Evolutionary conservation across 257 asterid genomes (phyloP).

Genomic region (Solanum appendiculatum): DNA sequence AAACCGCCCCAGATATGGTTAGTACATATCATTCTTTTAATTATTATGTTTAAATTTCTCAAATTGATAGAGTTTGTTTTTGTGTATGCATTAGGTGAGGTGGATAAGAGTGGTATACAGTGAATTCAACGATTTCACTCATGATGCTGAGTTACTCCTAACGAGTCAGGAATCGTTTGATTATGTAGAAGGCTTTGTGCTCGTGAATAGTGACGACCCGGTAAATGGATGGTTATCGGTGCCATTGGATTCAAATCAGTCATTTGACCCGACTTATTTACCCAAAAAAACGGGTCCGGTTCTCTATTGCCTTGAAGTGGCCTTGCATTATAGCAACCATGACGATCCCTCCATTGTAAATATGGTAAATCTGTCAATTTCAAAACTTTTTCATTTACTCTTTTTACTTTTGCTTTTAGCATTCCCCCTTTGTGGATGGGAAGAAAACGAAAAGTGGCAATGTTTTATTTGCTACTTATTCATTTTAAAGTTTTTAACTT

Average conservation of each 20-base stretch:
- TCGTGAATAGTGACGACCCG: slow-evolving; percentile 66
- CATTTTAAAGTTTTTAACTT: background rate
- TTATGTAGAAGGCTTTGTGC: slow-evolving; percentile 79
- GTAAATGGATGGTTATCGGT: slow-evolving; percentile 82
- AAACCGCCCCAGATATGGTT: slow-evolving; percentile 84
- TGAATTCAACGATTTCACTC: slow-evolving; percentile 68
- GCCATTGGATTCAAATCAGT: slow-evolving; percentile 28
- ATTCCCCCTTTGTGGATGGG: background rate
- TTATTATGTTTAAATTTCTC: no score
- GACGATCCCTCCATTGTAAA: slow-evolving; percentile 39
- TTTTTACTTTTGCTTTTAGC: background rate
- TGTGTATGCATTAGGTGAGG: slow-evolving; percentile 44
- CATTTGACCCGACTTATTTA: slow-evolving; percentile 38
- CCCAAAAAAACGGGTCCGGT: slow-evolving; percentile 52
- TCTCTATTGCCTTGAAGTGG: slow-evolving; percentile 80
- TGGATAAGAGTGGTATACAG: slow-evolving; percentile 85
- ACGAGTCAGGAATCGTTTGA: slow-evolving; percentile 42
- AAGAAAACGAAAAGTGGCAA: background rate
- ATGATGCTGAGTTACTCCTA: slow-evolving; percentile 67
- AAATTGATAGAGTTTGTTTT: background rate
- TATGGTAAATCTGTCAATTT: slow-evolving; percentile 23
- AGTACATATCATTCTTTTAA: background rate
- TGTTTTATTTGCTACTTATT: background rate
- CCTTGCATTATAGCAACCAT: slow-evolving; percentile 42
- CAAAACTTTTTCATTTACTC: background rate